Evolutionary conservation across 1,284 basidiomycete species (phyloP), one percentile per base, ranked within the genome.

Genomic region (Trichosporon ovoides): DNA sequence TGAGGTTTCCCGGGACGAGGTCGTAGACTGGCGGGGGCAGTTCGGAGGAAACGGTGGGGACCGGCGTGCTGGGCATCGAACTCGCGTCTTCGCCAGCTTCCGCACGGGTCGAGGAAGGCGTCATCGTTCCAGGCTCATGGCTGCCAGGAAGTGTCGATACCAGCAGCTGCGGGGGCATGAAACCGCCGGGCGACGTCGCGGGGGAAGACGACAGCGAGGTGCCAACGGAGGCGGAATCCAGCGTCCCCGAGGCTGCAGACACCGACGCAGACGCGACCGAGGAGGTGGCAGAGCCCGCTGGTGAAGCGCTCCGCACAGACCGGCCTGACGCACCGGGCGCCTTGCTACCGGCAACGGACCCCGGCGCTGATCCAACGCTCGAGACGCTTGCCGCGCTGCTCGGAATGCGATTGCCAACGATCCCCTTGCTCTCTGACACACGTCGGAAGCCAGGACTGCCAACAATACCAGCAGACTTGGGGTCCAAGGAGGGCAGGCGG

Each of bases 341-440:
- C 6, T 14, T 38, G 51, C 14, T 37, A 37, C 51, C 51, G 28
- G 52, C 54, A n/a, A 48, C 46, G 13, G 54, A 38, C 16, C 36
- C 43, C 22, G 54, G 34, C 14, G 54, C 35, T 6, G 54, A 38
- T 38, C 43, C 46, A 49, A 56, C 18, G 37, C 31, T 52, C 3
- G 56, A 33, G 10, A 34, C 54, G 50, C 28, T 49, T 50, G 38
- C 55, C 50, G 51, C 56, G 34, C 22, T 28, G 46, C 64, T 66
- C 18, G 75, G 68, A 20, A 77, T 72, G 38, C 75, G 59, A 53
- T 75, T 77, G n/a, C 74, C 75, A 16, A 72, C 69, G 57, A 75
- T 20, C 1, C 70, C 73, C 38, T 62, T 64, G 22, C 66, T 66
- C 56, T 75, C 73, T 3, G 67, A 67, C 1, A 70, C 68, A 33